These are phyloP conservation scores for Zygnema circumcarinatum DNA, from an alignment of 139 green algal genomes.

Conservation along the genomic window DNA sequence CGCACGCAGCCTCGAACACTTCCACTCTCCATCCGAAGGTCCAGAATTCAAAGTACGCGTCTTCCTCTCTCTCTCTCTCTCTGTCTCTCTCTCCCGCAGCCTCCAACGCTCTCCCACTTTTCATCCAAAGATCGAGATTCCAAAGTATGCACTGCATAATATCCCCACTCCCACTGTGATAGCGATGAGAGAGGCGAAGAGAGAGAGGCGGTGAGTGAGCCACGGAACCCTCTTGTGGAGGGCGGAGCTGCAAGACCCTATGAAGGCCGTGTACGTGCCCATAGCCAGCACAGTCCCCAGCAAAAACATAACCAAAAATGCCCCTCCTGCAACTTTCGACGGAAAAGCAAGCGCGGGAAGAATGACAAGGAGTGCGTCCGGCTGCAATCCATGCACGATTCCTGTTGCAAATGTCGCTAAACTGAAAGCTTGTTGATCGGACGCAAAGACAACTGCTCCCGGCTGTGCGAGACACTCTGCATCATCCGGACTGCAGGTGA, in stretches of 20 bases:
- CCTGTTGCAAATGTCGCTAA: conserved; percentile 84
- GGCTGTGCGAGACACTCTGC: background rate
- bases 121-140: conserved; percentile 31
- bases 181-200: conserved; percentile 44
- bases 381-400: conserved; percentile 96
- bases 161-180: conserved; percentile 36
- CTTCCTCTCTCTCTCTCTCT: no score
- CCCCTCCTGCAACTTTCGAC: conserved; percentile 81
- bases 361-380: conserved; percentile 95
- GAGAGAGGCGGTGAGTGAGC: conserved; percentile 57
- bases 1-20: background rate
- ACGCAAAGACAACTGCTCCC: background rate
- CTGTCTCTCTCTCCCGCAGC: background rate
- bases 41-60: no score
- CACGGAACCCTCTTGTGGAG: conserved; percentile 51
- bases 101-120: background rate
- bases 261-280: conserved; percentile 87
- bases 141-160: conserved; percentile 8
- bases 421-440: conserved; percentile 56
- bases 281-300: conserved; percentile 93
- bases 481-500: background rate
- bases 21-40: background rate
- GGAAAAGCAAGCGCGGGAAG: conserved; percentile 93
- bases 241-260: conserved; percentile 56
- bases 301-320: conserved; percentile 94